Base-by-base conservation (phyloP, 805 yeast species). In the Candida michaelii region DNA sequence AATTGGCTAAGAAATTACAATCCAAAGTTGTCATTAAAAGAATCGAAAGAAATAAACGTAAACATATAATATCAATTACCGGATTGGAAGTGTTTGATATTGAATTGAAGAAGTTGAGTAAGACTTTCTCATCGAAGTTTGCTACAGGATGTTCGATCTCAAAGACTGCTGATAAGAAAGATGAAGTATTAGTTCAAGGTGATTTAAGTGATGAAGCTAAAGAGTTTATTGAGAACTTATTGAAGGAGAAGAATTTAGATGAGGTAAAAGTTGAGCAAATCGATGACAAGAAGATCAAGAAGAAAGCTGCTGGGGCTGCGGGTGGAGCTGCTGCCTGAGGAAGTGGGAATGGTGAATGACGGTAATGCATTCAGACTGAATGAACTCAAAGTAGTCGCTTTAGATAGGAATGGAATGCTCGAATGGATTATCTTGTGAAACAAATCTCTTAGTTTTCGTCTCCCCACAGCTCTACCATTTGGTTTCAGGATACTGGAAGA, bases 81-180 rank as follows among this genome's bases (percentile, higher is more conserved):
- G 97, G 97, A 12, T 73, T 90, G 49, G 97, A 91, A 59, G 87
- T 89, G 29, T 84, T 89, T 59, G 91, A 83, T 47, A 77, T 89
- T 47, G 97, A 90, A 59, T 77, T 87, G 79, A 90, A 90, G 71
- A 90, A 89, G 59, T 73, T 89, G 51, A 86, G 96, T 34, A 91
- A 91, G 73, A 82, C 89, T 0, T 90, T 91, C 65, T 93, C 97
- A 0, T 83, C 93, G 27, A 89, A 86, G 63, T 90, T 91, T 59
- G 98, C 98, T 11, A 90, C 97, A 7, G 98, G 98, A 39, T 91
- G 97, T 21, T 82, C 93, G 16, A 96, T 90, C 11, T 82, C 89
- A 3, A 90, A 90, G 66, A 86, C 81, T 50, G 89, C 82, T 3
- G 98, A 90, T 51, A 90, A 90, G 66, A 87, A 85, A 61, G 97